Conservation (phyloP, 352 stramenopile genomes). For the Phytophthora constricta region DNA sequence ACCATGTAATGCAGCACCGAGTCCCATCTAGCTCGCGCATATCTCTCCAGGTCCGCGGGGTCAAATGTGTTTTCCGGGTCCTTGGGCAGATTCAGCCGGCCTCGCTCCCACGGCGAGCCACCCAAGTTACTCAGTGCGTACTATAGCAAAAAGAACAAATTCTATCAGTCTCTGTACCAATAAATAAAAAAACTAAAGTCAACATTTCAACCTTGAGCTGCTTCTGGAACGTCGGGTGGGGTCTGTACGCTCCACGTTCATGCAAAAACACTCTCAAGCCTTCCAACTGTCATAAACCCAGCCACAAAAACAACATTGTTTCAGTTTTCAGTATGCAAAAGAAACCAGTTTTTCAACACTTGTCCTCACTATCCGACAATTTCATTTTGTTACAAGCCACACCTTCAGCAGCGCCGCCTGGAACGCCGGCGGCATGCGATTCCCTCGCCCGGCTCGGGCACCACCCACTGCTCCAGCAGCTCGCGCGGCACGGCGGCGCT, state of each 20-base stretch:
- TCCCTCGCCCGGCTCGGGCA: conserved; percentile 40
- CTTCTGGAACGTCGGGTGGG: conserved; percentile 63
- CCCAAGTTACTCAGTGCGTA: conserved; percentile 73
- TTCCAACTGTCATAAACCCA: conserved; percentile 45
- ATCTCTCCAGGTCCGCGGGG: conserved; percentile 61
- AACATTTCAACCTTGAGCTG: conserved; percentile 56
- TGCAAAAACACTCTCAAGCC: conserved; percentile 64
- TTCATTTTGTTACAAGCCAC: background rate
- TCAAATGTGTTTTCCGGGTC: conserved; percentile 56
- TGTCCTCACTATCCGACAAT: background rate
- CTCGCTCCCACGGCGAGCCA: conserved; percentile 77
- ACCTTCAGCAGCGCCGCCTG: conserved; percentile 56
- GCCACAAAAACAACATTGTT: too few relatives aligned
- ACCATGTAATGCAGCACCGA: conserved; percentile 83
- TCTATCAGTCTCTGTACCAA: too few relatives aligned
- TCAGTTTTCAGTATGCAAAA: too few relatives aligned
- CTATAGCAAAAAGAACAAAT: conserved; percentile 33
- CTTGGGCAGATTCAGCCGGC: conserved; percentile 48
- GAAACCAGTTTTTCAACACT: background rate
- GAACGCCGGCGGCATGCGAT: conserved; percentile 61
- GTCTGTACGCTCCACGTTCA: conserved; percentile 50
- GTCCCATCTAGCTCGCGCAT: conserved; percentile 69
- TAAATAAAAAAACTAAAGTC: too few relatives aligned
- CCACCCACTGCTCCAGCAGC: conserved; percentile 76
- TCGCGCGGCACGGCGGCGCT: conserved; percentile 52